Evolutionary conservation across 108 stramenopile genomes (phyloP).

Genomic region (Cyclotella choctawhatcheeana): DNA sequence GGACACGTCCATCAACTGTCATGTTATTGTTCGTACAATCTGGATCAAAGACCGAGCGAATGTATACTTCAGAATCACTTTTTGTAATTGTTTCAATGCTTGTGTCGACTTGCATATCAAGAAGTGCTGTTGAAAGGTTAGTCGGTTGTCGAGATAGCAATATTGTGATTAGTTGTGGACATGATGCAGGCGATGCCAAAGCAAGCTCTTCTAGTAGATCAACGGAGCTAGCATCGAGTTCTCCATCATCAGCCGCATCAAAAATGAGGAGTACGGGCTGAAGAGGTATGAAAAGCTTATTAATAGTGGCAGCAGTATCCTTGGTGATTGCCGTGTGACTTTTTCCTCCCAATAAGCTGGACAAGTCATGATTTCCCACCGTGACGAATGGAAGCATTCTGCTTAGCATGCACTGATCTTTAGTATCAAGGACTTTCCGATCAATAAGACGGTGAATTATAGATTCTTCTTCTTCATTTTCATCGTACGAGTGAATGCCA

Average conservation of each 20-base stretch:
- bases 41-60: constrained; percentile 26
- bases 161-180: constrained; percentile 41
- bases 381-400: constrained; percentile 38
- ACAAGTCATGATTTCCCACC: constrained; percentile 19
- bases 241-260: constrained; percentile 36
- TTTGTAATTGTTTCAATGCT: constrained; percentile 15
- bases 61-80: constrained; percentile 21
- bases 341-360: constrained; percentile 38
- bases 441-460: constrained; percentile 29
- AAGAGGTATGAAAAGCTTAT: constrained; percentile 48
- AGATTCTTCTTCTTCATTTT: neutral
- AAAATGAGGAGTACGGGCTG: constrained; percentile 45
- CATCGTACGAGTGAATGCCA: neutral
- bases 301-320: constrained; percentile 30
- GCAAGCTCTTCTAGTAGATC: constrained; percentile 39
- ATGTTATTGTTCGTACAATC: constrained; percentile 18
- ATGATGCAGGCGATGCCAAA: constrained; percentile 23
- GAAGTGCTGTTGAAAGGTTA: constrained; percentile 15
- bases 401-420: constrained; percentile 48
- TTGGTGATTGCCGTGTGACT: constrained; percentile 29
- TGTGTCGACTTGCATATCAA: constrained; percentile 13
- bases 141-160: constrained; percentile 22
- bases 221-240: constrained; percentile 45
- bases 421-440: constrained; percentile 37
- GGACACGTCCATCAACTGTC: constrained; percentile 23